phyloP scores from a whole-genome alignment of 129 eudicot species.

The Arctium lappa region DNA sequence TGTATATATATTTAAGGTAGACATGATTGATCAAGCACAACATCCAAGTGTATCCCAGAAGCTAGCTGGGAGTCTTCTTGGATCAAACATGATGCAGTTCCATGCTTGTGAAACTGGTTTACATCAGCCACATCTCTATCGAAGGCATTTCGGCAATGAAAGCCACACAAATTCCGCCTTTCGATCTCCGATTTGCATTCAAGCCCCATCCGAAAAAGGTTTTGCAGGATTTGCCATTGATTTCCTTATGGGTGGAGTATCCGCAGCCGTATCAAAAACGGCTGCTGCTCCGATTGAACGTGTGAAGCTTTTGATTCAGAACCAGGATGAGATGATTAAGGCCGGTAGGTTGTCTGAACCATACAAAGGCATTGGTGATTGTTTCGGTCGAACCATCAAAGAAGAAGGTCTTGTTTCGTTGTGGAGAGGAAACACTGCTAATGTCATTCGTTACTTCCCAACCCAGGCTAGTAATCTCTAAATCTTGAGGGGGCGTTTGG shows the following conservation, averaged over 20 bases:
- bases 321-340: slow-evolving; percentile 61
- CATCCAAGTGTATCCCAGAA: slow-evolving; percentile 38
- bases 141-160: slow-evolving; percentile 8
- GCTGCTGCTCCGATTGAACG: slow-evolving; percentile 79
- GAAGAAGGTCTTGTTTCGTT: slow-evolving; percentile 61
- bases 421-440: slow-evolving; percentile 72
- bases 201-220: slow-evolving; percentile 58
- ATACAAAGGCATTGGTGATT: slow-evolving; percentile 52
- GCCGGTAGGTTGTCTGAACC: slow-evolving; percentile 51
- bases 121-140: slow-evolving; percentile 5
- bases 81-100: slow-evolving; percentile 20
- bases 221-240: slow-evolving; percentile 43
- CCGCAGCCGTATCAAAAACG: slow-evolving; percentile 70
- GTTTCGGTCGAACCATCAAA: slow-evolving; percentile 52
- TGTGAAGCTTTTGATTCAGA: slow-evolving; percentile 63
- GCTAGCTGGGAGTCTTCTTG: slow-evolving; percentile 31
- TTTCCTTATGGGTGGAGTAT: slow-evolving; percentile 75
- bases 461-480: slow-evolving; percentile 44
- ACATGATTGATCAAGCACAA: slow-evolving; percentile 35
- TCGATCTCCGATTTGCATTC: slow-evolving; percentile 34
- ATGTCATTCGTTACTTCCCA: slow-evolving; percentile 72
- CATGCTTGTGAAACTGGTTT: slow-evolving; percentile 18
- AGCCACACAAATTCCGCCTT: slow-evolving; percentile 29
- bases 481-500: no score
- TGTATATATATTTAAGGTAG: slow-evolving; percentile 2